Evolutionary conservation across 208 protist genomes (phyloP), one percentile per base, ranked within the genome.

Genomic region (Trypanosoma rangeli): DNA sequence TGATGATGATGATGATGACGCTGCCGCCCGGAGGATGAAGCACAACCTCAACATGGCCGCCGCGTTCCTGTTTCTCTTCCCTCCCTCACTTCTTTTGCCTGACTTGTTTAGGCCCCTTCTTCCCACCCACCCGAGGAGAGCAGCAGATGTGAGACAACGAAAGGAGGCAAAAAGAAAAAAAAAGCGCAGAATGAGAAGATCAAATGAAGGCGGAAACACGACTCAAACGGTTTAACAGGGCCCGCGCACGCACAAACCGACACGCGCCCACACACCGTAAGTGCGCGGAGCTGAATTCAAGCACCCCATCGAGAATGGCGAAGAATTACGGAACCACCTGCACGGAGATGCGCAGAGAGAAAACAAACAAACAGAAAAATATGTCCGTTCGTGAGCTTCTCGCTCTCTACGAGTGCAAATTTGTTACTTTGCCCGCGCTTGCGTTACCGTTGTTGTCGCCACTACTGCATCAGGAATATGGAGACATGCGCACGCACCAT

Each of bases 81-180:
- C 26, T 35, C n/a, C 22, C 12, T 35, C 52, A 61, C 33, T 44
- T 22, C 26, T 44, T 65, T 54, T 35, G 49, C 42, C 0, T 52
- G 52, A 39, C 39, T 52, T 65, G n/a, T 28, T 52, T 37, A 0
- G 18, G 18, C 10, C 20, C 37, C 7, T n/a, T n/a, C 39, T 15
- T 18, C 60, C 33, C 26, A 62, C 29, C 57, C 57, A 39, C 28
- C 55, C 28, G 1, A 10, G 33, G 26, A 28, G 5, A 16, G 20
- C 22, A 42, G 7, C 29, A 37, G 15, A 33, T 35, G 33, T 59
- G 7, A 33, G 5, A 20, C 5, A 20, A 63, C 22, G 31, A 63
- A 10, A 50, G 31, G 28, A 63, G n/a, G 1, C 10, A 8, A 52
- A 54, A 70, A 55, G 3, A 76, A 68, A 69, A 37, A 76, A 70